Base-by-base conservation (phyloP, 139 green algal species). In the Tetradesmus lagerheimii region DNA sequence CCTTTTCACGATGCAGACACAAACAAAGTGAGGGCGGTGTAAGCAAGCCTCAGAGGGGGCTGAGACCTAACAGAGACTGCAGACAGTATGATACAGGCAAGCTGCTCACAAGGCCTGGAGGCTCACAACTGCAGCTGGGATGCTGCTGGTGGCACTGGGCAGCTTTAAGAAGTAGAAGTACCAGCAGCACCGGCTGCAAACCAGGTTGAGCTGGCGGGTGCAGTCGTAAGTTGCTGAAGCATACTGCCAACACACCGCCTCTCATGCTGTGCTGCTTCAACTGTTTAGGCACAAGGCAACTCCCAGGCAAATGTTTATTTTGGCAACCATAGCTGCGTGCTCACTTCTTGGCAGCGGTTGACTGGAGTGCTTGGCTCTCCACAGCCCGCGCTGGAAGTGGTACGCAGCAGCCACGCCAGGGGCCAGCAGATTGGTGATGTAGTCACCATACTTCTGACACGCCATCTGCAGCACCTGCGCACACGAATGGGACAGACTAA, bases 361-460 rank as follows among this genome's bases (percentile, higher is more conserved):
- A 34, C 86, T 87, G 2, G 83, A 45, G 77, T 90, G 88, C 23
- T 80, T 67, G 37, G 89, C 91, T 1, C 78, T 64, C 39, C 85
- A 91, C 67, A 95, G 90, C 53, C 88, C 82, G n/a, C 67, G 39
- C 39, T 95, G 93, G 85, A 97, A 95, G 71, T 29, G 35, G 67
- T 90, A 94, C 9, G 93, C 92, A 53, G 93, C 74, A 8, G 39
- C 71, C 25, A 97, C 80, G 47, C 95, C 94, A 37, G 80, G 80
- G 3, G 87, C 50, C 75, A 95, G 47, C 25, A 80, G 41, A 67
- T 34, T 85, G 27, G 81, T n/a, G 8, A 95, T 35, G 20, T 89
- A 86, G 11, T 92, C 86, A 5, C 50, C 0, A 9, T 92, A 84
- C 82, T 92, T 93, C 1, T 82, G 86, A 18, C 78, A 82, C 29